phyloP scores from a whole-genome alignment of 2,329 filamentous ascomycete genomes.

The Penicillium sp. region DNA sequence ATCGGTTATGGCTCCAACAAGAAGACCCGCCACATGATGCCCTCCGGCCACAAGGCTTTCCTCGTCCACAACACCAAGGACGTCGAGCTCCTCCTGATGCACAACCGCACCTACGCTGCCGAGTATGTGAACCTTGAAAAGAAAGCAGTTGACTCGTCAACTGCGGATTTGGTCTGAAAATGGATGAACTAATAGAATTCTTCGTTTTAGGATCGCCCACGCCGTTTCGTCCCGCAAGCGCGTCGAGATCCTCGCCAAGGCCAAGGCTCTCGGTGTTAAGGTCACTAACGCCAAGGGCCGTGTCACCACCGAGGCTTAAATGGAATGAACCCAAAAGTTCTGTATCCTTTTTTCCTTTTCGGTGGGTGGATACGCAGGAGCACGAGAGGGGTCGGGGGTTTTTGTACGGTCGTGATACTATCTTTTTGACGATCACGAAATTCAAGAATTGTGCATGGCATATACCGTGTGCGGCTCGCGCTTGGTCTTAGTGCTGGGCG shows the following conservation, averaged over 20 bases:
- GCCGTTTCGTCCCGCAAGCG: constrained; percentile 98
- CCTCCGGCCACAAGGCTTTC: constrained; percentile 99
- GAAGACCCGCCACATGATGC: constrained; percentile 99
- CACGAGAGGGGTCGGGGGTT: constrained; percentile 34
- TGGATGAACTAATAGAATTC: not conserved
- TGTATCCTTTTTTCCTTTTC: constrained; percentile 35
- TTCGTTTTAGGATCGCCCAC: constrained; percentile 79
- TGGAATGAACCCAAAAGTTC: constrained; percentile 56
- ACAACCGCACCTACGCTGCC: constrained; percentile 98
- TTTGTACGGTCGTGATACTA: constrained; percentile 38
- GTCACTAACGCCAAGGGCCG: constrained; percentile 99
- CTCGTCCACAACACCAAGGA: constrained; percentile 96
- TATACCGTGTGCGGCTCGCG: constrained; percentile 34
- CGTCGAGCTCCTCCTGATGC: constrained; percentile 98
- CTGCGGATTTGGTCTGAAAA: not conserved
- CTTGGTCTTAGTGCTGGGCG: constrained; percentile 51
- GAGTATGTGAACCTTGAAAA: constrained; percentile 69
- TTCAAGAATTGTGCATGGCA: constrained; percentile 40
- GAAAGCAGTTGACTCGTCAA: too few relatives aligned
- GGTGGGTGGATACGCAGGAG: constrained; percentile 29
- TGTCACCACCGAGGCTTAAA: constrained; percentile 88
- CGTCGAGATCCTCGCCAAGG: constrained; percentile 95
- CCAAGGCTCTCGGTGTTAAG: constrained; percentile 99
- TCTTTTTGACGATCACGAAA: constrained; percentile 40
- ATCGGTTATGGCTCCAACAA: constrained; percentile 99